Evolutionary conservation across 441 rosid genomes (phyloP).

Genomic region (Euphorbia corollata): DNA sequence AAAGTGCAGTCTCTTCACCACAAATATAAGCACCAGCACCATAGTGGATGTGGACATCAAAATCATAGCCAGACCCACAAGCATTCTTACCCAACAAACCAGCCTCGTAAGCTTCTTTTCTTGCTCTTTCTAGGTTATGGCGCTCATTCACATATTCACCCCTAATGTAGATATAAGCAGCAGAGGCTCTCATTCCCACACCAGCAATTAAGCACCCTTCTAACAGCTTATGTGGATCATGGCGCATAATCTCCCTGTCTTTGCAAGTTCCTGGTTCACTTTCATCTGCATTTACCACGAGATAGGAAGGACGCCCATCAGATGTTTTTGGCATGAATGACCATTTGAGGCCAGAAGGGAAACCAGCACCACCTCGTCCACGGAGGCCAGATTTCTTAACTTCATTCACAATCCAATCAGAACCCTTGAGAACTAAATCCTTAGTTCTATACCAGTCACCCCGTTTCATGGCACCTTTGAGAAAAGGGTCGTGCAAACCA

Average conservation of each 20-base stretch:
- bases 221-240: slow-evolving; percentile 91
- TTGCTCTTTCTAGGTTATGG: slow-evolving; percentile 65
- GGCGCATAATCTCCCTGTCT: slow-evolving; percentile 98
- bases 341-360: slow-evolving; percentile 97
- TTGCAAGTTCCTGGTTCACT: slow-evolving; percentile 99
- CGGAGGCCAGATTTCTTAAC: slow-evolving; percentile 94
- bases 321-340: slow-evolving; percentile 98
- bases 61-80: slow-evolving; percentile 96
- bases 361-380: slow-evolving; percentile 99
- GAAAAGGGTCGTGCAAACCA: slow-evolving; percentile 84
- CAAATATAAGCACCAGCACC: slow-evolving; percentile 99
- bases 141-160: slow-evolving; percentile 97
- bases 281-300: slow-evolving; percentile 97
- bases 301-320: slow-evolving; percentile 97
- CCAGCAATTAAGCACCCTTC: slow-evolving; percentile 99
- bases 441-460: slow-evolving; percentile 97
- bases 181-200: slow-evolving; percentile 96
- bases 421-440: slow-evolving; percentile 90
- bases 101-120: slow-evolving; percentile 88
- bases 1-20: slow-evolving; percentile 97
- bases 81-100: slow-evolving; percentile 95
- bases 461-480: slow-evolving; percentile 90
- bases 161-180: slow-evolving; percentile 94
- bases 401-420: slow-evolving; percentile 96
- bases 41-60: slow-evolving; percentile 90